Conservation (phyloP, 805 yeast genomes). For the Phaffomyces antillensis region DNA sequence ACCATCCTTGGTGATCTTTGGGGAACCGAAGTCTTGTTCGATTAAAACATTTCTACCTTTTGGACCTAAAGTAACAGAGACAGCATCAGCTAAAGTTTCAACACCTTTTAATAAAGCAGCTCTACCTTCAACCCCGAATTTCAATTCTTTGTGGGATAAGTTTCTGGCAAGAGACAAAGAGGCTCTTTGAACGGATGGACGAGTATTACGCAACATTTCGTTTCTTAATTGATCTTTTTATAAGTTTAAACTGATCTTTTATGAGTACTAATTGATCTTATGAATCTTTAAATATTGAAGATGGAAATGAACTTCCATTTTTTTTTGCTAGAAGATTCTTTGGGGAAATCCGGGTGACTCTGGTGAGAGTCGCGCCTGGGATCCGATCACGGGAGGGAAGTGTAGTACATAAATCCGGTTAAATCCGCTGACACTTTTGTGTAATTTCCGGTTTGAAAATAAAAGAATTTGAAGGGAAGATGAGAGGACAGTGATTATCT, state of each 20-base stretch:
- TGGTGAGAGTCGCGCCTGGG: neutral
- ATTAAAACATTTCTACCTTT: slow-evolving; percentile 96
- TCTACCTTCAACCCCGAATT: slow-evolving; percentile 69
- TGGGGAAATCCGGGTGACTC: neutral
- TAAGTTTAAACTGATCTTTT: too few relatives aligned
- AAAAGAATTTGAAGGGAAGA: too few relatives aligned
- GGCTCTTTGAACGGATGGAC: slow-evolving; percentile 21
- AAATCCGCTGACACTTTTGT: neutral
- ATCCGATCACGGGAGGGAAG: neutral
- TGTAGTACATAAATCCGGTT: neutral
- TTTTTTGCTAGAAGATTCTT: neutral
- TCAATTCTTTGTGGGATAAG: slow-evolving; percentile 79
- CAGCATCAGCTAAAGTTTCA: slow-evolving; percentile 82
- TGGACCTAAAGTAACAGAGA: slow-evolving; percentile 94
- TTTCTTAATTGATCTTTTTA: neutral
- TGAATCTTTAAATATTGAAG: too few relatives aligned
- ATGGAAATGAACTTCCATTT: neutral
- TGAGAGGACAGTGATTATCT: too few relatives aligned
- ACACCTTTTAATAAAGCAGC: slow-evolving; percentile 82
- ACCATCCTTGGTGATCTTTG: slow-evolving; percentile 99
- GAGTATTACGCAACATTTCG: slow-evolving; percentile 20
- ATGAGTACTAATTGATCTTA: too few relatives aligned
- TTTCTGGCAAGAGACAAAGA: slow-evolving; percentile 22
- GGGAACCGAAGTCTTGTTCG: slow-evolving; percentile 95
- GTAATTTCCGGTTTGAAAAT: too few relatives aligned